These are phyloP conservation scores for Lactarius hengduanensis DNA, from an alignment of 768 basidiomycete genomes.

Conservation along the genomic window DNA sequence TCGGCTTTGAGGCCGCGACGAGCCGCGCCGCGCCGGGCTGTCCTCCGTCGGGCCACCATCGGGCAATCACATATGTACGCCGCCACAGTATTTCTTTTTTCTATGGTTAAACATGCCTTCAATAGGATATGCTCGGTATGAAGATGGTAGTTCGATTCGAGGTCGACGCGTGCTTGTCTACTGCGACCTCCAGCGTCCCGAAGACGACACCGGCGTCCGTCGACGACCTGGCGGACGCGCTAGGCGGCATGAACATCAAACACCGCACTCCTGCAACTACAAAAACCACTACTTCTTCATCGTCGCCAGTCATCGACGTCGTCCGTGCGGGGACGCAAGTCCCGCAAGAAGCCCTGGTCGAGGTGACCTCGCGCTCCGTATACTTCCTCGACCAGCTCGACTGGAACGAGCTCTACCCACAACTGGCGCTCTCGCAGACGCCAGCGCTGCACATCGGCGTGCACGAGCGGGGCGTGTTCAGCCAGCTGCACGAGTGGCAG, in stretches of 20 bases:
- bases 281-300: not conserved
- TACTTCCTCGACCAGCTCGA: slow-evolving; percentile 36
- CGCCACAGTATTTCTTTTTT: not conserved
- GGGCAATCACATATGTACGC: slow-evolving; percentile 63
- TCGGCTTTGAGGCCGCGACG: slow-evolving; percentile 59
- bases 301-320: slow-evolving; percentile 5
- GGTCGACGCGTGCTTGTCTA: slow-evolving; percentile 43
- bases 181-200: not conserved
- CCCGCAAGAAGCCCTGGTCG: slow-evolving; percentile 31
- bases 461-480: slow-evolving; percentile 56
- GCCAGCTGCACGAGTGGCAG: slow-evolving; percentile 45
- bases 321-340: slow-evolving; percentile 24
- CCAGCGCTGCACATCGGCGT: slow-evolving; percentile 56
- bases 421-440: slow-evolving; percentile 70
- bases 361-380: slow-evolving; percentile 37
- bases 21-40: slow-evolving; percentile 50
- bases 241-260: slow-evolving; percentile 28
- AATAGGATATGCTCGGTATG: slow-evolving; percentile 56
- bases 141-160: slow-evolving; percentile 59
- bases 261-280: not conserved
- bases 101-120: not conserved
- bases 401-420: slow-evolving; percentile 63
- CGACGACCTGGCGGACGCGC: slow-evolving; percentile 31
- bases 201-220: slow-evolving; percentile 1
- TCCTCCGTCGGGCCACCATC: slow-evolving; percentile 56